A percentile compares a stretch with the other conserved stretches of the same genome.
Conservation (phyloP, 2,329 filamentous ascomycete species). For the Penicillium sp. region DNA sequence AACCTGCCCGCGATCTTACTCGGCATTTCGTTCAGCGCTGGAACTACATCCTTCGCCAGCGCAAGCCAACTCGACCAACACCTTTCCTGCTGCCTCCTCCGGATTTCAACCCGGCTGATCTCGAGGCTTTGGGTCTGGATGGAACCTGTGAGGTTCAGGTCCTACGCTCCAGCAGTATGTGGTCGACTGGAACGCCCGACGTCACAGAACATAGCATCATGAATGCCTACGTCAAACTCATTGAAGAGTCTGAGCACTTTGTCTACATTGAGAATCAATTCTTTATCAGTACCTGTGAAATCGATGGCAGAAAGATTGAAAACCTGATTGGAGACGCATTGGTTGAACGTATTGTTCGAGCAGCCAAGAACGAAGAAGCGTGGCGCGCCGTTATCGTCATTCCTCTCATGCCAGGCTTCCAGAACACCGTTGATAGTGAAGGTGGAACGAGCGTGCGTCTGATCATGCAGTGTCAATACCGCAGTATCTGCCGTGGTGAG, state of each 20-base stretch:
- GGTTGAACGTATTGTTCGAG: slow-evolving; percentile 84
- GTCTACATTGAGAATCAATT: slow-evolving; percentile 99
- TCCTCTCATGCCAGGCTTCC: slow-evolving; percentile 96
- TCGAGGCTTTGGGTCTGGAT: slow-evolving; percentile 82
- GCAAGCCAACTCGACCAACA: slow-evolving; percentile 88
- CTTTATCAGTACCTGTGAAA: slow-evolving; percentile 90
- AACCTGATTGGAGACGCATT: slow-evolving; percentile 94
- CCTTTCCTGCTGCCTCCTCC: slow-evolving; percentile 91
- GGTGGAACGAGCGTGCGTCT: slow-evolving; percentile 91
- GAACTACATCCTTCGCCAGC: slow-evolving; percentile 92
- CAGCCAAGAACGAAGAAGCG: slow-evolving; percentile 76
- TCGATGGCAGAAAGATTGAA: slow-evolving; percentile 80
- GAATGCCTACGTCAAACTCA: slow-evolving; percentile 91
- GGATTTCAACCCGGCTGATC: slow-evolving; percentile 80
- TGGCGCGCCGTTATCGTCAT: slow-evolving; percentile 91
- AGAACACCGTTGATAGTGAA: slow-evolving; percentile 90
- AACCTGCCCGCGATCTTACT: slow-evolving; percentile 89
- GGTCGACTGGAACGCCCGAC: slow-evolving; percentile 84
- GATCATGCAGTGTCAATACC: slow-evolving; percentile 96
- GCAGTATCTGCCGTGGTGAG: slow-evolving; percentile 91
- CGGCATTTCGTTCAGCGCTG: slow-evolving; percentile 96
- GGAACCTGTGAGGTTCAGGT: slow-evolving; percentile 98
- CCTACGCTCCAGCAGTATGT: slow-evolving; percentile 80
- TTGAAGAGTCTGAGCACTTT: slow-evolving; percentile 92
- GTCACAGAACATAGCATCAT: slow-evolving; percentile 92